Percentiles rank a stretch among this genome's conserved stretches.
Evolutionary conservation across 2,329 filamentous ascomycete genomes (phyloP).

Genomic region (Pseudofabraea citricarpa): DNA sequence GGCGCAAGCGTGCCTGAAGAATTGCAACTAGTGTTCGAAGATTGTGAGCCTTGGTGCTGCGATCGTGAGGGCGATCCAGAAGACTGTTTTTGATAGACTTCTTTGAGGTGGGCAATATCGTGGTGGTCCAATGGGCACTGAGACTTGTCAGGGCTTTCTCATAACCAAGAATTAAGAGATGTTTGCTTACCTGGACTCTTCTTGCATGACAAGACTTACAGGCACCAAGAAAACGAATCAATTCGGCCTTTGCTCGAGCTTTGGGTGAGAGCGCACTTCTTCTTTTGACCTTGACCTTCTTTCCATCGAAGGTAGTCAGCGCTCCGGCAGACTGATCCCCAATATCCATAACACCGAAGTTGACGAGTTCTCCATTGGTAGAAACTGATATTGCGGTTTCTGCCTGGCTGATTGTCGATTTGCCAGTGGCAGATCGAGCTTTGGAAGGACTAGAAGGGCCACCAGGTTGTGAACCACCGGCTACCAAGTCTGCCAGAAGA

Average conservation of each 20-base stretch:
- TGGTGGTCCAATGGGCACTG: slow-evolving; percentile 26
- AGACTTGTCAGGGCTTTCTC: background rate
- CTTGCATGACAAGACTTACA: slow-evolving; percentile 18
- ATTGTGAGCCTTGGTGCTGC: background rate
- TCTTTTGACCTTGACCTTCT: slow-evolving; percentile 13
- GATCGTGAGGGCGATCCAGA: background rate
- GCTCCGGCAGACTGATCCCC: background rate
- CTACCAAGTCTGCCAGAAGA: slow-evolving; percentile 7
- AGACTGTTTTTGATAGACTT: slow-evolving; percentile 1
- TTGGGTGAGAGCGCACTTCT: slow-evolving; percentile 17
- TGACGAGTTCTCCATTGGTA: background rate
- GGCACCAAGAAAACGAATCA: slow-evolving; percentile 21
- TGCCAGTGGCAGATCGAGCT: slow-evolving; percentile 16
- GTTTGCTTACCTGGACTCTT: slow-evolving; percentile 14
- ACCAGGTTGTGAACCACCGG: slow-evolving; percentile 13
- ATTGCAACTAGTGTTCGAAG: background rate
- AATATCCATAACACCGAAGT: background rate
- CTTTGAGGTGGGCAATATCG: slow-evolving; percentile 21
- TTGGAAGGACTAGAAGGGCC: slow-evolving; percentile 11
- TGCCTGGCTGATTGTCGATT: slow-evolving; percentile 13
- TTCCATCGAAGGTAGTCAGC: slow-evolving; percentile 20
- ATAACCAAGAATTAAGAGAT: background rate
- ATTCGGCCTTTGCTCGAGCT: slow-evolving; percentile 22
- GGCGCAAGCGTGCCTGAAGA: background rate
- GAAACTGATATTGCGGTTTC: slow-evolving; percentile 2